These are phyloP conservation scores for Fusarium sulawesiense DNA, from an alignment of 2,329 filamentous ascomycete genomes.

Conservation along the genomic window DNA sequence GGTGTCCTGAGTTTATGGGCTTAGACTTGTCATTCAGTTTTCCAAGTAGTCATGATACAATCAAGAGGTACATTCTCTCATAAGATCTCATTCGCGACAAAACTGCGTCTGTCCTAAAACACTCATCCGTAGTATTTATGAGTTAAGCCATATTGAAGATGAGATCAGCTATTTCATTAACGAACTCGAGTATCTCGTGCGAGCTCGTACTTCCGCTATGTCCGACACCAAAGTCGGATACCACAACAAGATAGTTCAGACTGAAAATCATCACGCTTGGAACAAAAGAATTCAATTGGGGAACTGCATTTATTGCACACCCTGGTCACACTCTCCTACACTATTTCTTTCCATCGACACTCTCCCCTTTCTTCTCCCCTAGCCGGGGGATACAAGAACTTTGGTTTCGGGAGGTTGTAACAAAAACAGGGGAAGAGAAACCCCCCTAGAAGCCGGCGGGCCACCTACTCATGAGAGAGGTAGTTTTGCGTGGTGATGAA, in stretches of 20 bases:
- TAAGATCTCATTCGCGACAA: background rate
- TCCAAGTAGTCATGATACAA: slow-evolving; percentile 18
- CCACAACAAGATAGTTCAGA: background rate
- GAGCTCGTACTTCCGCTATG: slow-evolving; percentile 13
- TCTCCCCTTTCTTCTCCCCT: slow-evolving; percentile 32
- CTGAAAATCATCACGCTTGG: slow-evolving; percentile 15
- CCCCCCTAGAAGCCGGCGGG: slow-evolving; percentile 32
- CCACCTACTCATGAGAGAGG: slow-evolving; percentile 8
- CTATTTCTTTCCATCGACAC: slow-evolving; percentile 48
- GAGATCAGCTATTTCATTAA: background rate
- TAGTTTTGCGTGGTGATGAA: slow-evolving; percentile 17
- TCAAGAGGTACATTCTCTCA: background rate
- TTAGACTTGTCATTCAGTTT: slow-evolving; percentile 26
- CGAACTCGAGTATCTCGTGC: background rate
- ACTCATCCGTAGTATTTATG: background rate
- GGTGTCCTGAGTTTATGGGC: slow-evolving; percentile 21
- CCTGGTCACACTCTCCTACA: slow-evolving; percentile 48
- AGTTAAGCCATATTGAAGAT: background rate
- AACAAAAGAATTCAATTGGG: slow-evolving; percentile 25
- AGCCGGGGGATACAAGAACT: slow-evolving; percentile 31
- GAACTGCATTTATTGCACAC: slow-evolving; percentile 47
- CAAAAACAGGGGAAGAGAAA: slow-evolving; percentile 28
- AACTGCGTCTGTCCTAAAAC: background rate
- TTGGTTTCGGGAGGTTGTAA: slow-evolving; percentile 29
- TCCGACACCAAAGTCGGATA: slow-evolving; percentile 1